These are phyloP conservation scores for Bryoglossum gracile DNA, from an alignment of 495 filamentous ascomycete species.

Conservation along the genomic window DNA sequence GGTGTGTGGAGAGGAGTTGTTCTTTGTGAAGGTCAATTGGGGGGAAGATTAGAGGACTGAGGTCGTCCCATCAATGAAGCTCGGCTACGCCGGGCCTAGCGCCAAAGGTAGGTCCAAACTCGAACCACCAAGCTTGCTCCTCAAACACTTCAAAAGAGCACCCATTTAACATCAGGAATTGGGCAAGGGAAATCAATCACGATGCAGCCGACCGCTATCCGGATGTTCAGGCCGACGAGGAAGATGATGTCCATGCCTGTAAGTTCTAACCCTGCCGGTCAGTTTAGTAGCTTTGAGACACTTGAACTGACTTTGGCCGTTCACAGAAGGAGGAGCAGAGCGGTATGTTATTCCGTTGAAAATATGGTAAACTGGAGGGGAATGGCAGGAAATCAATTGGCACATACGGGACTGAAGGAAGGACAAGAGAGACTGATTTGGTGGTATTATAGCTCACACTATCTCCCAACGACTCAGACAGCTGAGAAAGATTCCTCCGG, in stretches of 20 bases:
- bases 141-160: no score
- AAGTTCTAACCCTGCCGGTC: conserved; percentile 31
- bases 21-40: conserved; percentile 19
- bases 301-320: conserved; percentile 27
- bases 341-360: conserved; percentile 50
- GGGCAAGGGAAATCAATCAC: conserved; percentile 30
- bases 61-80: conserved; percentile 13
- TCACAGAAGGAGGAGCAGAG: conserved; percentile 73
- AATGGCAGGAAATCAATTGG: conserved; percentile 1
- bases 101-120: conserved; percentile 10
- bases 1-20: conserved; percentile 10
- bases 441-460: conserved; percentile 66
- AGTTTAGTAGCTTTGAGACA: background rate
- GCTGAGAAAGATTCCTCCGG: conserved; percentile 81
- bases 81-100: conserved; percentile 10
- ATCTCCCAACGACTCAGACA: conserved; percentile 90
- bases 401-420: background rate
- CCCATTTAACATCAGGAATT: no score
- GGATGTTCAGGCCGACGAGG: conserved; percentile 49
- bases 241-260: conserved; percentile 78
- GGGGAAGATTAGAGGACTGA: conserved; percentile 8
- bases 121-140: conserved; percentile 19
- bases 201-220: conserved; percentile 62
- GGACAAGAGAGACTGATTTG: conserved; percentile 12
- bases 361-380: background rate